Base-by-base conservation (phyloP, 2,329 filamentous ascomycete species). In the Calonectria montana region DNA sequence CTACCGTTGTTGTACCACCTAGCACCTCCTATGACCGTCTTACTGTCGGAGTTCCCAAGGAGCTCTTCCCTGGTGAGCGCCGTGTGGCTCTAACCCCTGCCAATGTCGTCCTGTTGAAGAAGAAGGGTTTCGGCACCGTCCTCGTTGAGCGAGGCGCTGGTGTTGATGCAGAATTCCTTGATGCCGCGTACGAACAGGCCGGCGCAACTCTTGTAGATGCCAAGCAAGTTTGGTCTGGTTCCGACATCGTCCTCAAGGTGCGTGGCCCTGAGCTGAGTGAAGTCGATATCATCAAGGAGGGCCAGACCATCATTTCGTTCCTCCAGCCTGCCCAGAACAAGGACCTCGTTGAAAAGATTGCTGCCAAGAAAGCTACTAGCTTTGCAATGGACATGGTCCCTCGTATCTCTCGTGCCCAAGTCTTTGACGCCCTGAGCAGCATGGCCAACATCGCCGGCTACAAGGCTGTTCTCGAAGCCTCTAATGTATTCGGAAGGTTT, bases 361-460 rank as follows among this genome's bases (percentile, higher is more conserved):
- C 94, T 29, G 87, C 88, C 43, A 90, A 91, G 61, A 92, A 93
- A 31, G 91, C 92, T 2, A 97, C 94, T 1, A 86, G 91, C 18
- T 97, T 98, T 80, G 94, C 95, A 25, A 97, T 98, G 95, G 95
- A 98, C 81, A 93, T 96, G 91, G 93, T 98, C 65, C 95, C 95
- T 18, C 91, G 95, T 47, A 97, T 97, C 77, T 97, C 95, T 1
- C 91, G 95, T 57, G 95, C 95, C 1, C 95, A 97, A 81, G 92
- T 94, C 0, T 97, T 97, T 78, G 95, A 97, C 83, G 95, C 94
- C 0, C 87, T 97, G 68, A 95, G 94, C 82, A 97, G 94, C 12
- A 97, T 97, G 95, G 95, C 95, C 72, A 97, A 97, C 78, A 97
- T 97, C 84, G 94, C 95, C 25, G 95, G 95, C 0, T 98, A 98